Evolutionary conservation across 1,139 yeast species (phyloP), one percentile per base, ranked within the genome.

Genomic region (Kurtzmaniella quercitrusa): DNA sequence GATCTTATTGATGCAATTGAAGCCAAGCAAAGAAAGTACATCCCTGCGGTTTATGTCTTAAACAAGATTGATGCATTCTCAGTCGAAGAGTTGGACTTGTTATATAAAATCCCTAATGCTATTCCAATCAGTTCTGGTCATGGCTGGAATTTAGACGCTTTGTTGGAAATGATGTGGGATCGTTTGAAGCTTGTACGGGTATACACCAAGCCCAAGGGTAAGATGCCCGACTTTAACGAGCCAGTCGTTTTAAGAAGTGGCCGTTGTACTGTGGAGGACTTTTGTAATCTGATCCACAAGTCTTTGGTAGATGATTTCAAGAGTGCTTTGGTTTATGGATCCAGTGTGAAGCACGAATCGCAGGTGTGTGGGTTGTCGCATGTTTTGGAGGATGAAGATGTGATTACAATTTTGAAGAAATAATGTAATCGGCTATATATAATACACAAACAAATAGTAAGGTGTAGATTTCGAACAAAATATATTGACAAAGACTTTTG

Each of bases 321-420:
- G 66, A 85, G 81, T 55, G 98, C 98, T 1, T 76, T 88, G 50
- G 98, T 93, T 1, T 91, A 74, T 59, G 98, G 98, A 36, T 77
- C 88, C 16, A 84, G 95, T 57, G 98, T 91, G 42, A 93, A 93
- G 70, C 98, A 93, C 64, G 97, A 91, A 65, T 98, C 98, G n/a
- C 98, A 93, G 67, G 80, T 82, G 52, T 98, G 91, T 38, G 98
- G 98, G 36, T 74, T 93, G 53, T 65, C 75, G 41, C 98, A 94
- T 66, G 71, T 61, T 8, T 71, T 93, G 53, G 85, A 84, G 65
- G 99, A 93, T 64, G 98, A 93, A 66, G 99, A 93, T 67, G 98
- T 94, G 28, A 95, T 93, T 43, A 91, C 98, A 23, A 88, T 93
- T 55, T 76, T 91, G 68, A 91, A 89, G 71, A 88, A 86, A 57